These are phyloP conservation scores for Fraxinus albicans DNA, from an alignment of 305 asterid genomes.

Conservation along the genomic window DNA sequence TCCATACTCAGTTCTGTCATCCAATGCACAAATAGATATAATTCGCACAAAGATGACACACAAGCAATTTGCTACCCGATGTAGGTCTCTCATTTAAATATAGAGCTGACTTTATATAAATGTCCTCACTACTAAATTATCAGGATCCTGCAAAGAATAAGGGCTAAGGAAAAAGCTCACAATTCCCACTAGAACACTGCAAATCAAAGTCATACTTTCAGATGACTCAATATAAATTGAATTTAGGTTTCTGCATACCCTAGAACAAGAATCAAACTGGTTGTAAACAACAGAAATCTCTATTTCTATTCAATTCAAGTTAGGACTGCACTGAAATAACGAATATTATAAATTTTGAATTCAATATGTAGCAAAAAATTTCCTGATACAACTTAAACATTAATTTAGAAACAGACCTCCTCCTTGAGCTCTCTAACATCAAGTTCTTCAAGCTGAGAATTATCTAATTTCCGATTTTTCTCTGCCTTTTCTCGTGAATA, in stretches of 20 bases:
- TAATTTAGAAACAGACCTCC: conserved; percentile 43
- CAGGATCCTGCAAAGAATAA: not conserved
- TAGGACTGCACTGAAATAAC: not conserved
- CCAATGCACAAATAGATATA: not conserved
- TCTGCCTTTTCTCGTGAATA: conserved; percentile 32
- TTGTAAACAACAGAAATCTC: not conserved
- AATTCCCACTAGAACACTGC: not conserved
- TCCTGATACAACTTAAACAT: not conserved
- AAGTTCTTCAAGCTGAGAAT: conserved; percentile 25
- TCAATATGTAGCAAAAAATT: not conserved
- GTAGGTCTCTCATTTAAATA: not conserved
- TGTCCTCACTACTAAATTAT: not conserved
- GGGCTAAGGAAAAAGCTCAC: not conserved
- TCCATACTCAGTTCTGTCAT: not conserved
- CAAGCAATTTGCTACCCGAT: not conserved
- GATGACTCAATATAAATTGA: not conserved
- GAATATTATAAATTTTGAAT: not conserved
- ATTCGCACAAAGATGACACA: not conserved
- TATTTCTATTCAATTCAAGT: not conserved
- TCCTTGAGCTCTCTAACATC: conserved; percentile 47
- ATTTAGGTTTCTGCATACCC: not conserved
- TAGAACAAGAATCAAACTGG: not conserved
- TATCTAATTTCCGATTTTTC: conserved; percentile 30
- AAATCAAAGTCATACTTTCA: not conserved
- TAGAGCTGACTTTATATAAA: not conserved